Base-by-base conservation (phyloP, 306 rosid genomes). In the Castanea crenata region DNA sequence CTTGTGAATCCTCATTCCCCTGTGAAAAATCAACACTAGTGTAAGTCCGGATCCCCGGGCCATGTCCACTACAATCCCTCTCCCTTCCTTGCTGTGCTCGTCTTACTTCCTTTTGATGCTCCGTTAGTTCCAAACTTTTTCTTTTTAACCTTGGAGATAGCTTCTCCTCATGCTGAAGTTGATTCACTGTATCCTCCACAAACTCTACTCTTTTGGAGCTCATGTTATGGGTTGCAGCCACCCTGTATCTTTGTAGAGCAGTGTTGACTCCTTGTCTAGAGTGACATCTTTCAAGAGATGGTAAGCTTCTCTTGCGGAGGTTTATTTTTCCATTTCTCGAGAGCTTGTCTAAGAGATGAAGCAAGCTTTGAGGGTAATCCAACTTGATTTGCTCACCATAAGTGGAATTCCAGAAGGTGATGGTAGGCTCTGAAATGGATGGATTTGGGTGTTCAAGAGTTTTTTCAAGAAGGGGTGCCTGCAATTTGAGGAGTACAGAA, bases 51-150 rank as follows among this genome's bases (percentile, higher is more conserved):
- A 91, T 74, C 46, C 98, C 98, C 0, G 88, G 91, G 83, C 95
- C 97, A 29, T 90, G 97, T 31, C 98, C 90, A 46, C 85, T 88
- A 46, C 69, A 81, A 67, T 92, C 93, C 83, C 85, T 77, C 38
- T 82, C 88, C 86, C 83, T 87, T 65, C 97, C 97, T 86, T 86
- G 92, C 31, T 94, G 97, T 8, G 97, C 97, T 74, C 90, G 73
- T 80, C 88, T 79, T 4, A 91, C 93, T 84, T 94, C 97, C 89
- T 81, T 91, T 71, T 94, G 94, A 89, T 87, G 97, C 79, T 92
- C 91, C 6, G 44, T 38, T 38, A 38, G 44, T 38, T 38, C 44
- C 44, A 6, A 6, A 38, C 44, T 6, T 6, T 84, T 94, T 74
- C 84, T 89, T 81, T 85, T 92, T 57, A 74, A 64, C 76, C 80